Conservation (phyloP, 306 rosid species). For the Gastrolobium villosum region DNA sequence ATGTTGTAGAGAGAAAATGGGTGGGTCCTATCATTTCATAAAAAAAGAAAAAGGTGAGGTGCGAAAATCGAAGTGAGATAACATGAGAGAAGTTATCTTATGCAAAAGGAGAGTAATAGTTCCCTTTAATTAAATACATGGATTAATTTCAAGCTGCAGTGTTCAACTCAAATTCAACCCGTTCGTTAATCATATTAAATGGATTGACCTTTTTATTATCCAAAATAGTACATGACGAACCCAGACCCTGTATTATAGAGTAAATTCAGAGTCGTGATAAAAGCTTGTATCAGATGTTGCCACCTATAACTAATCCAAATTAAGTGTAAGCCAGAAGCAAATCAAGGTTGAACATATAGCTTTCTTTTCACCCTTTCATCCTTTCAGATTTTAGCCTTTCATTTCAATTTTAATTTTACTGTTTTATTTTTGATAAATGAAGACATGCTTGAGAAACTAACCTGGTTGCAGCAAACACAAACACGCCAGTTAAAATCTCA, state of each 20-base stretch:
- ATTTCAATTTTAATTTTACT: not conserved
- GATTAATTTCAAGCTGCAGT: not conserved
- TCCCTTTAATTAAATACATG: constrained; percentile 17
- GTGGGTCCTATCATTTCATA: too few species aligned
- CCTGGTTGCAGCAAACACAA: constrained; percentile 99
- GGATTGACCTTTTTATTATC: not conserved
- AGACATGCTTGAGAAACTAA: constrained; percentile 57
- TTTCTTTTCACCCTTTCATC: constrained; percentile 31
- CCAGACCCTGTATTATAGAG: not conserved
- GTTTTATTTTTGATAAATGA: constrained; percentile 33
- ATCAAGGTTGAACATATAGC: constrained; percentile 19
- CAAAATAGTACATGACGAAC: constrained; percentile 10
- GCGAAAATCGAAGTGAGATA: too few species aligned
- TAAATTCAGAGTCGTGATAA: constrained; percentile 20
- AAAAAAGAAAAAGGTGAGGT: too few species aligned
- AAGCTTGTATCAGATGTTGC: constrained; percentile 33
- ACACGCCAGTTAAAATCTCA: constrained; percentile 93
- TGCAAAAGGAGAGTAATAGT: too few species aligned
- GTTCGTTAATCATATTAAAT: not conserved
- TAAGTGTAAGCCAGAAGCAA: constrained; percentile 32
- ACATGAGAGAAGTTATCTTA: too few species aligned
- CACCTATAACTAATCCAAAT: constrained; percentile 32
- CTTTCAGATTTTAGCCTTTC: not conserved
- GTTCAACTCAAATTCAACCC: constrained; percentile 2
- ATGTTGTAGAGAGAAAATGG: too few species aligned